Evolutionary conservation across 1,139 yeast species (phyloP), one percentile per base, ranked within the genome.

Genomic region (Zygosaccharomyces pseudobailii): DNA sequence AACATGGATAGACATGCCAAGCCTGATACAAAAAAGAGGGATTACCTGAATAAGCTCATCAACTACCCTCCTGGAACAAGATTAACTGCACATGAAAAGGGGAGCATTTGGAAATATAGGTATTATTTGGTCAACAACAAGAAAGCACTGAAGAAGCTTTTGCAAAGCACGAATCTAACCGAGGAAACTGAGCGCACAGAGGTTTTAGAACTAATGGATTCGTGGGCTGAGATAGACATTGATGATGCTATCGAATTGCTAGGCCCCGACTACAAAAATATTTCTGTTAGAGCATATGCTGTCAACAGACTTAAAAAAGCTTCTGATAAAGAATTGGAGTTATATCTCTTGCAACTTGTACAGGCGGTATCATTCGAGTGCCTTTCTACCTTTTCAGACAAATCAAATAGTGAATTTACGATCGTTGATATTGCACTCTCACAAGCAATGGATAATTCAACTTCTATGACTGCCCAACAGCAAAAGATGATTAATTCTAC

Each of bases 181-280:
- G 94, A 89, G 64, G 87, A 84, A 50, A 71, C 74, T 47, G 98
- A 92, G 67, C 78, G 86, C 23, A 77, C 73, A 43, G 95, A 88
- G 64, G 92, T 89, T 5, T 77, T 88, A 46, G 82, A 78, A 47
- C 58, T 80, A 42, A 65, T 80, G 47, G 72, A 75, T 27, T 66
- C 71, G 38, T 80, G 84, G 84, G 87, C 85, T 13, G 87, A 84
- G 55, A 83, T 88, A 47, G 95, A 88, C 55, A 84, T 92, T 31
- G 96, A 92, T 45, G 97, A 92, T 66, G 96, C 97, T 0, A 72
- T 92, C 48, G 98, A 92, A 62, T 71, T 92, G 13, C 71, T 92
- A 38, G 88, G 97, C 10, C 87, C 87, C 17, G 79, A 78, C 47
- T 90, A 81, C 59, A 72, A 63, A 55, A 76, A 74, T 56, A 69